Base-by-base conservation (phyloP, 2,329 filamentous ascomycete species). In the Akanthomyces lecanii region DNA sequence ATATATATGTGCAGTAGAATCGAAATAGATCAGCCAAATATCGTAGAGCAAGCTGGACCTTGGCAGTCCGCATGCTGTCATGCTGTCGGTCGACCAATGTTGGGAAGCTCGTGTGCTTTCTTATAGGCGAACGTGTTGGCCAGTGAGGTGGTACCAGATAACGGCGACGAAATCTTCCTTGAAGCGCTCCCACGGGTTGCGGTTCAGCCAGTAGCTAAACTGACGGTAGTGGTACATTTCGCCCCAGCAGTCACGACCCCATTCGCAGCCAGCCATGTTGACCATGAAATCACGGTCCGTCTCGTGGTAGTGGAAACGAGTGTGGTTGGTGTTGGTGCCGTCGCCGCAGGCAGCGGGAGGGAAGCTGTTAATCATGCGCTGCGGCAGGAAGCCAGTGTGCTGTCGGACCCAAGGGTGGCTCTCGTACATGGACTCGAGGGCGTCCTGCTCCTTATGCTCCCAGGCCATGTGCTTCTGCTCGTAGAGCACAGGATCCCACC, bases 391-490 rank as follows among this genome's bases (percentile, higher is more conserved):
- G 5, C 87, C 94, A 3, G 92, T 88, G 69, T 95, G 90, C 62
- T 91, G 87, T 64, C 95, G 87, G 61, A 98, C 87, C 93, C 95
- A 99, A 0, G 95, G 91, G 73, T 98, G 94, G 62, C 89, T 89
- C 63, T 82, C 85, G 78, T 99, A 99, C 66, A 99, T 82, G 77
- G 96, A 90, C 77, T 97, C 93, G 48, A 99, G 79, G 1, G 93
- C 92, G 72, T 98, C 93, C 77, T 99, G 95, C 75, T 99, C 95
- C 75, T 98, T 98, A 81, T 99, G 95, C 72, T 95, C 93, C 95
- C 95, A 99, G 66, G 95, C 86, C 93, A 97, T 97, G 75, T 99
- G 95, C 74, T 92, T 96, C 77, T 99, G 95, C 77, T 99, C 95
- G 75, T 99, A 99, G 63, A 89, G 87, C 36, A 98, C 93, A 0